Base-by-base conservation (phyloP, 805 yeast species). In the Suhomyces faveliae region DNA sequence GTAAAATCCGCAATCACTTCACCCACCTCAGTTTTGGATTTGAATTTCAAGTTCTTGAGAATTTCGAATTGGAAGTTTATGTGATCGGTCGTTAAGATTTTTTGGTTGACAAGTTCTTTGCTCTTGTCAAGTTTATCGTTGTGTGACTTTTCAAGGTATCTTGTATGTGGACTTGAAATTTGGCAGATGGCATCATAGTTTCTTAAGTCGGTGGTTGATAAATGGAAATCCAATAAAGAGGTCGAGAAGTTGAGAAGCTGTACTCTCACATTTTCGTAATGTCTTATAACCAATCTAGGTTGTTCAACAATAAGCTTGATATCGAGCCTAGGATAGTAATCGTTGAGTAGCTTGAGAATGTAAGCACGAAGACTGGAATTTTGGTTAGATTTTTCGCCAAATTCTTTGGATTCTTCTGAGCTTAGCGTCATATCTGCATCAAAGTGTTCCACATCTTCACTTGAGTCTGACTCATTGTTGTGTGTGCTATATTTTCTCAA, bases 151-250 rank as follows among this genome's bases (percentile, higher is more conserved):
- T 69, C 70, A 29, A 58, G 58, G 49, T 66, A 72, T 0, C 55
- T 53, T 1, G 65, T 50, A 6, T 61, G 56, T 2, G 76, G 76
- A 39, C 64, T 62, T 15, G 70, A 51, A 13, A 71, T 47, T 43
- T 68, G 67, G 45, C 72, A 70, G 23, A 59, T 64, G 5, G 66
- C 55, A 27, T 63, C 66, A 51, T 73, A 73, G 27, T 64, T 66
- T 43, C 71, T 55, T 12, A 58, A 50, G 8, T 47, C 50, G 2
- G 70, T 62, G 1, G 76, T 71, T 30, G 56, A 35, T 4, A 71
- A 50, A 39, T 65, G 71, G 35, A 73, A 53, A 47, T 67, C 60
- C 46, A 71, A 53, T 47, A 69, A 59, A 3, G 75, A 65, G 51
- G 66, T 71, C 1, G 70, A 60, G 24, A 67, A 59, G 45, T 64